Percentiles rank a stretch among this genome's conserved stretches.
Evolutionary conservation across 768 basidiomycete genomes (phyloP).

Genomic region (Naganishia randhawae): DNA sequence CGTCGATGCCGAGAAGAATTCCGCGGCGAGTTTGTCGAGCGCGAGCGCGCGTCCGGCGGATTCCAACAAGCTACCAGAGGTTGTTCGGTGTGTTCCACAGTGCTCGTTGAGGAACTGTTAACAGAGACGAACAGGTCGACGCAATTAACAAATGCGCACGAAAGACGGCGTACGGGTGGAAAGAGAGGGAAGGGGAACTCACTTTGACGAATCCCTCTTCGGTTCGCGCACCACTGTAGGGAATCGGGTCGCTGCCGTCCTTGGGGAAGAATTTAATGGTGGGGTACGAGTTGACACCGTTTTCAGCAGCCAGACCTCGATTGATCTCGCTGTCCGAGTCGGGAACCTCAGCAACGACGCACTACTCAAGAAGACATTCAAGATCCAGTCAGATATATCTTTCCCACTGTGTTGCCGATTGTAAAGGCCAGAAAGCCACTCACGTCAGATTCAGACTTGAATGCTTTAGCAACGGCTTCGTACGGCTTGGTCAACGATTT

Average conservation of each 20-base stretch:
- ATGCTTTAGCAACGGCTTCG: constrained; percentile 75
- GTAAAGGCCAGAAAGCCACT: constrained; percentile 34
- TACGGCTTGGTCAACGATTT: constrained; percentile 82
- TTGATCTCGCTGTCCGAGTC: constrained; percentile 83
- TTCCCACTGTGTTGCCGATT: not conserved
- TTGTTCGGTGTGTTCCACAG: constrained; percentile 77
- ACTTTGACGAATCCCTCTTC: constrained; percentile 49
- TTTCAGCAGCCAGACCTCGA: constrained; percentile 64
- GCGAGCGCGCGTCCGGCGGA: constrained; percentile 70
- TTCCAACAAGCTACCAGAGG: constrained; percentile 75
- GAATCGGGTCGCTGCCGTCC: constrained; percentile 58
- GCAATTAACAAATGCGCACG: too few species aligned
- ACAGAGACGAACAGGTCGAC: not conserved
- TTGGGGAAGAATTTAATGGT: constrained; percentile 94
- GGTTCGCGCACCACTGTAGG: constrained; percentile 67
- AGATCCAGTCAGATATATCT: too few species aligned
- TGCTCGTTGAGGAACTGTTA: constrained; percentile 47
- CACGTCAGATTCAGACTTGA: constrained; percentile 72
- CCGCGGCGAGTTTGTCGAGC: constrained; percentile 71
- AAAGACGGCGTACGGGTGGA: too few species aligned
- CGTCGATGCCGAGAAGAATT: constrained; percentile 65
- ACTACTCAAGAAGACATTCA: constrained; percentile 55
- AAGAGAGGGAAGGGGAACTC: constrained; percentile 12
- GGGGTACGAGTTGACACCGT: constrained; percentile 76
- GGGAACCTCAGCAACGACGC: constrained; percentile 75